Percentiles rank a stretch among this genome's conserved stretches.
phyloP scores from a whole-genome alignment of 371 early-diverging fungal species.

The Parasitella parasitica region DNA sequence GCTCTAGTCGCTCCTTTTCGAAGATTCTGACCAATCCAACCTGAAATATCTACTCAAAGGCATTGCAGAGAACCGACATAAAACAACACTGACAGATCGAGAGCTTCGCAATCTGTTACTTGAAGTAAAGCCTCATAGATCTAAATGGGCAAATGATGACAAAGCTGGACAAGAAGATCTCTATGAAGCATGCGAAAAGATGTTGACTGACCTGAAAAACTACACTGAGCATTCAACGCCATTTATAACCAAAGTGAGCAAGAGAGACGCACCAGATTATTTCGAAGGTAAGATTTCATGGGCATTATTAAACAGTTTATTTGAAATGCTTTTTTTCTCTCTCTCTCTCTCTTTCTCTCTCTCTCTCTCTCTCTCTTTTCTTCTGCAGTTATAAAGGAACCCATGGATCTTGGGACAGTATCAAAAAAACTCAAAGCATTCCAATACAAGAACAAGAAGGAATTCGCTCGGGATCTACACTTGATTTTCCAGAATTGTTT shows the following conservation, averaged over 20 bases:
- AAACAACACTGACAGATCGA: conserved; percentile 60
- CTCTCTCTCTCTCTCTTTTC: no score
- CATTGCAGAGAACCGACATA: conserved; percentile 66
- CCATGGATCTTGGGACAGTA: conserved; percentile 90
- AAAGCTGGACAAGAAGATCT: conserved; percentile 86
- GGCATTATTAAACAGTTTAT: no score
- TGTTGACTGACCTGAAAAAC: conserved; percentile 80
- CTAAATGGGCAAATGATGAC: conserved; percentile 88
- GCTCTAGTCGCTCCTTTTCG: conserved; percentile 18
- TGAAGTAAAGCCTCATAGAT: conserved; percentile 79
- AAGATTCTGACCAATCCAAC: conserved; percentile 44
- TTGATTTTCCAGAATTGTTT: conserved; percentile 85
- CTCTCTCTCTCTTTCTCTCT: no score
- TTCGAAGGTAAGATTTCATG: conserved; percentile 73
- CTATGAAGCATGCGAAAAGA: conserved; percentile 84
- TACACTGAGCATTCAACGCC: conserved; percentile 80
- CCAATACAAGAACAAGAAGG: conserved; percentile 71
- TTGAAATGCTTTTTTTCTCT: no score
- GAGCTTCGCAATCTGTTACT: conserved; percentile 72
- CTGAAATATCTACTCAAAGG: conserved; percentile 75
- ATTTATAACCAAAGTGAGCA: conserved; percentile 87
- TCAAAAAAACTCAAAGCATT: conserved; percentile 70
- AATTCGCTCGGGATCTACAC: conserved; percentile 74
- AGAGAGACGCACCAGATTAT: conserved; percentile 94
- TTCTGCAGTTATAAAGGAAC: conserved; percentile 70